phyloP scores from a whole-genome alignment of 31 red algal genomes.

The Endocladia muricata region DNA sequence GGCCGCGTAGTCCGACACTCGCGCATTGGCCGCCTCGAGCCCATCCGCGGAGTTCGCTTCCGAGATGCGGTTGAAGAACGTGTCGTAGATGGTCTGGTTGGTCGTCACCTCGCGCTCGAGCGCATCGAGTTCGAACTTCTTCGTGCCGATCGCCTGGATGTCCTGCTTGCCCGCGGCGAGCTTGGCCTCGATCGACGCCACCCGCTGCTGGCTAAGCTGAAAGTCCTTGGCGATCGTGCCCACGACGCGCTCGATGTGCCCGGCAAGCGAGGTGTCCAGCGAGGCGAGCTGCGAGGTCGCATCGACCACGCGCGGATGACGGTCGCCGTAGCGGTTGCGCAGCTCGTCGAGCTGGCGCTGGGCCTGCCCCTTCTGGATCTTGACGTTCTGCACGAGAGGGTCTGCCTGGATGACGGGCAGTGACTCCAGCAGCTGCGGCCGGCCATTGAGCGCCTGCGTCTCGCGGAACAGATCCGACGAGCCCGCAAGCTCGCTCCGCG shows the following conservation, averaged over 20 bases:
- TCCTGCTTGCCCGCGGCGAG: background rate
- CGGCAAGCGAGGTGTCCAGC: background rate
- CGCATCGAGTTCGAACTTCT: background rate
- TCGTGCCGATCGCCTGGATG: background rate
- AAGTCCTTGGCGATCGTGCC: background rate
- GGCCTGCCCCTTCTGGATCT: background rate
- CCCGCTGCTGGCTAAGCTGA: background rate
- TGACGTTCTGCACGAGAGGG: background rate
- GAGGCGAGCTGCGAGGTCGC: background rate
- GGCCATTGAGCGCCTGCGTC: background rate
- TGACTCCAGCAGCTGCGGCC: background rate
- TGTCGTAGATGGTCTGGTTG: background rate
- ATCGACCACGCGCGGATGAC: background rate
- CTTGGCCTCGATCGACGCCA: background rate
- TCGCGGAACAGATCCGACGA: background rate
- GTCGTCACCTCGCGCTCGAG: background rate
- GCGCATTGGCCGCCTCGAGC: background rate
- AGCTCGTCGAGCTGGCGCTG: background rate
- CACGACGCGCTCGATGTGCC: background rate
- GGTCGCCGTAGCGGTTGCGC: background rate
- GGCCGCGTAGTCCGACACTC: background rate
- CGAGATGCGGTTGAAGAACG: background rate
- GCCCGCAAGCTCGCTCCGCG: background rate
- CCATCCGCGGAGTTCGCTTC: background rate
- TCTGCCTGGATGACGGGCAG: background rate